Conservation (phyloP, 805 yeast species). For the Hanseniaspora mollemarum region DNA sequence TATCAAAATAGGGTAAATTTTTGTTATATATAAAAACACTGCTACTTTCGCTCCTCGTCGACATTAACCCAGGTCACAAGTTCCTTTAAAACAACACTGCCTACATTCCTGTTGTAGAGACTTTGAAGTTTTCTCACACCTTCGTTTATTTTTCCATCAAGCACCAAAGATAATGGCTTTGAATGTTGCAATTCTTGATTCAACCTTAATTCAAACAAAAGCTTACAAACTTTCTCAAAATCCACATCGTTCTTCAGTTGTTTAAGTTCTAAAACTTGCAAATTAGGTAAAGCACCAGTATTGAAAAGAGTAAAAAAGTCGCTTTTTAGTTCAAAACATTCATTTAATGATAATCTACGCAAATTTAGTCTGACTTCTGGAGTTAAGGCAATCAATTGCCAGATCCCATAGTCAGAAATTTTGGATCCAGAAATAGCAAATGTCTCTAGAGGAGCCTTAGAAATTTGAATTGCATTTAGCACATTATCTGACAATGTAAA, state of each 20-base stretch:
- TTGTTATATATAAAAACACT: too few relatives aligned
- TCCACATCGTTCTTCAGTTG: conserved; percentile 3
- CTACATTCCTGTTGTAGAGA: conserved; percentile 6
- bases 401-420: conserved; percentile 61
- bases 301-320: conserved; percentile 5
- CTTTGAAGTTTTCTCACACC: neutral
- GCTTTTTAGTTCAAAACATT: conserved; percentile 1
- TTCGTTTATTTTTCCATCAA: neutral
- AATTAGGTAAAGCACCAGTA: conserved; percentile 9
- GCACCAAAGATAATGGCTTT: conserved; percentile 8
- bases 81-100: conserved; percentile 3
- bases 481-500: conserved; percentile 11
- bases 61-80: conserved; percentile 2
- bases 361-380: conserved; percentile 9
- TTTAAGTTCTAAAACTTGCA: conserved; percentile 15
- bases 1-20: too few relatives aligned
- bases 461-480: conserved; percentile 8
- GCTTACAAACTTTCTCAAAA: neutral
- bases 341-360: conserved; percentile 9
- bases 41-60: neutral
- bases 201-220: conserved; percentile 13
- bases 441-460: conserved; percentile 36
- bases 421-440: conserved; percentile 84
- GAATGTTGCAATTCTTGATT: conserved; percentile 6
- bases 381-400: conserved; percentile 51